Percentiles rank a stretch among this genome's conserved stretches.
These are phyloP conservation scores for Aspergillus sp. DNA, from an alignment of 2,329 filamentous ascomycete species.

Conservation along the genomic window DNA sequence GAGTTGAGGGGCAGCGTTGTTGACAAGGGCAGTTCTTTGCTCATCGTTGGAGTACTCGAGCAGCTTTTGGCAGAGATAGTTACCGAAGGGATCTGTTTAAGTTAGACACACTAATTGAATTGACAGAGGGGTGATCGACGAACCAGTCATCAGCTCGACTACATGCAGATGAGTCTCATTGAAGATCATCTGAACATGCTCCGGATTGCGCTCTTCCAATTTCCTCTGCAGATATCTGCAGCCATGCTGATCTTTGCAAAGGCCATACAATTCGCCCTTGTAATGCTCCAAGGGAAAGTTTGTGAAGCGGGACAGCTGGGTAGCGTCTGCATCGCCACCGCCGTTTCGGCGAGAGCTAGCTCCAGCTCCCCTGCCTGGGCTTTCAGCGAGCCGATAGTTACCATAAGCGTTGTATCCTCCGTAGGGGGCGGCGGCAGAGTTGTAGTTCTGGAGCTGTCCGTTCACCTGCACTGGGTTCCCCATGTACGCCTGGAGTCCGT, in stretches of 20 bases:
- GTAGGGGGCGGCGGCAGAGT: constrained; percentile 51
- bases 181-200: constrained; percentile 89
- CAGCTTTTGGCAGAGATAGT: constrained; percentile 98
- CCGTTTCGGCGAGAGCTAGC: constrained; percentile 51
- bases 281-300: constrained; percentile 79
- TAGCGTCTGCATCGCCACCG: constrained; percentile 38
- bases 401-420: constrained; percentile 46
- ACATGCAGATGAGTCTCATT: constrained; percentile 89
- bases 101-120: constrained; percentile 15
- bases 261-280: constrained; percentile 74
- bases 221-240: constrained; percentile 97
- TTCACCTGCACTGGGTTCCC: constrained; percentile 39
- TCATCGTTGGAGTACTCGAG: constrained; percentile 93
- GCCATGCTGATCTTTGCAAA: constrained; percentile 97
- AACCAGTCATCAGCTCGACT: constrained; percentile 88
- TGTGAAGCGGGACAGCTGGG: constrained; percentile 71
- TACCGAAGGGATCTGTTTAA: constrained; percentile 79
- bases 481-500: constrained; percentile 52
- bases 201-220: constrained; percentile 79
- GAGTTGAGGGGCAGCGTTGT: constrained; percentile 82
- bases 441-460: constrained; percentile 40
- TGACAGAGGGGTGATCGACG: constrained; percentile 9
- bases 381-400: constrained; percentile 62
- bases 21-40: constrained; percentile 86
- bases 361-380: constrained; percentile 70